phyloP scores from a whole-genome alignment of 257 asterid species.

The Scutellaria barbata region DNA sequence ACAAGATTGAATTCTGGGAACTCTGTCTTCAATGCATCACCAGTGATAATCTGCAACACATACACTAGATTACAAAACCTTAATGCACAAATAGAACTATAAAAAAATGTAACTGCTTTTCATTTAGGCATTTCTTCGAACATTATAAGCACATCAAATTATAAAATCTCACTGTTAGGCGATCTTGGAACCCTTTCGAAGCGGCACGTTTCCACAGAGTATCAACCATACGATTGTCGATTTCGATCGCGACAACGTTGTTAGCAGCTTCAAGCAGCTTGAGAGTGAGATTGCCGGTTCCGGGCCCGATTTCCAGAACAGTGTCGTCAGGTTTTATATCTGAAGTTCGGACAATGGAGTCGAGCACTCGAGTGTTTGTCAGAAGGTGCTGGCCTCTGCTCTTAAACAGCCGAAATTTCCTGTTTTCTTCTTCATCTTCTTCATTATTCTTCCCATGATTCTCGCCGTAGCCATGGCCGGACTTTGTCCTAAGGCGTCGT shows the following conservation, averaged over 20 bases:
- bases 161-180: slow-evolving; percentile 60
- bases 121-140: slow-evolving; percentile 55
- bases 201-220: slow-evolving; percentile 64
- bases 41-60: slow-evolving; percentile 58
- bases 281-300: slow-evolving; percentile 92
- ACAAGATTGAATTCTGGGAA: slow-evolving; percentile 81
- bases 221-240: slow-evolving; percentile 86
- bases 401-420: slow-evolving; percentile 56
- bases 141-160: slow-evolving; percentile 27
- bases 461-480: slow-evolving; percentile 49
- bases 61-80: neutral
- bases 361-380: slow-evolving; percentile 70
- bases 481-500: slow-evolving; percentile 48
- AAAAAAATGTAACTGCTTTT: neutral
- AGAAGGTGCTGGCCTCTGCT: slow-evolving; percentile 95
- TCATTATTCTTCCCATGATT: slow-evolving; percentile 21
- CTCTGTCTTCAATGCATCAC: slow-evolving; percentile 76
- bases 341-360: slow-evolving; percentile 69
- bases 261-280: slow-evolving; percentile 80
- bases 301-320: slow-evolving; percentile 94
- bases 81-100: neutral
- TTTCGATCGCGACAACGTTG: slow-evolving; percentile 74
- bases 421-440: slow-evolving; percentile 45
- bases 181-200: slow-evolving; percentile 53
- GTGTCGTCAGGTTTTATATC: slow-evolving; percentile 68